phyloP scores from a whole-genome alignment of 352 stramenopile species.

The Detonula confervacea region DNA sequence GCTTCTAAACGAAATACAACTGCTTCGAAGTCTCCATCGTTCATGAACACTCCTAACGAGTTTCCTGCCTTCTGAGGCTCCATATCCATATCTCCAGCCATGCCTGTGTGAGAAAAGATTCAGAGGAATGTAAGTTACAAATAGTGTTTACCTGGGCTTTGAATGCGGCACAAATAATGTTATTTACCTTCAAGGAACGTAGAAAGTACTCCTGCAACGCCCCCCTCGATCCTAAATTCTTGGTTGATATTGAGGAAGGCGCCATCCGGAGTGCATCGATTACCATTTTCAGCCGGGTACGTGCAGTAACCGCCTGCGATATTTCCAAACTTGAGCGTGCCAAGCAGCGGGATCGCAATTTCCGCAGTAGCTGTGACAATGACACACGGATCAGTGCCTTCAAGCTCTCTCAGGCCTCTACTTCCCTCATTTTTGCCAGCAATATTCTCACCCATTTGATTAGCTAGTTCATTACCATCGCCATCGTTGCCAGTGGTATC shows the following conservation, averaged over 20 bases:
- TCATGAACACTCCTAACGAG: neutral
- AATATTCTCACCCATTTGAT: neutral
- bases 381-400: neutral
- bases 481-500: neutral
- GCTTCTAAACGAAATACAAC: neutral
- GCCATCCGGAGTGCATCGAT: too few species aligned
- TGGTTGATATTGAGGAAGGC: too few species aligned
- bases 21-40: neutral
- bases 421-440: neutral
- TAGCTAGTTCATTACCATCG: neutral
- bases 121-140: too few species aligned
- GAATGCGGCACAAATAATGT: too few species aligned
- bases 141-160: too few species aligned
- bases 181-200: too few species aligned
- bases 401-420: neutral
- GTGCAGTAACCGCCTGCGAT: neutral
- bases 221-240: too few species aligned
- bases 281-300: neutral
- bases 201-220: too few species aligned
- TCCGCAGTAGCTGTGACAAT: neutral
- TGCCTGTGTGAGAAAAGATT: neutral
- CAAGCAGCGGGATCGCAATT: neutral
- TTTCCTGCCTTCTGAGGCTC: neutral
- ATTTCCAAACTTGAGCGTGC: neutral
- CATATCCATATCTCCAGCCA: neutral